A percentile compares a stretch with the other conserved stretches of the same genome.
Conservation (phyloP, 495 filamentous ascomycete species). For the Achaetomiella virescens region DNA sequence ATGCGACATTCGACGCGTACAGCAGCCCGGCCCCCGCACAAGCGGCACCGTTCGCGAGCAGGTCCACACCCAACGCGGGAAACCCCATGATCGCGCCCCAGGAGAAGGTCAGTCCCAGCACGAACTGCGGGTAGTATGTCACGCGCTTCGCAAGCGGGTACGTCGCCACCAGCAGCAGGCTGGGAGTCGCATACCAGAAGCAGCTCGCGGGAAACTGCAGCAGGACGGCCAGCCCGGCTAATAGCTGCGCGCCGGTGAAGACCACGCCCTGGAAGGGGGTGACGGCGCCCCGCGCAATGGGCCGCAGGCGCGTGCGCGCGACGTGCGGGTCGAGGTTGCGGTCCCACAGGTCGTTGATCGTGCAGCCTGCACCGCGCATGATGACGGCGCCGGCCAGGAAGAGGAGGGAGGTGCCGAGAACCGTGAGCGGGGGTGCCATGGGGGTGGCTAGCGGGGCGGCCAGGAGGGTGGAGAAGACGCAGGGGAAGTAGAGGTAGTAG, state of each 20-base stretch:
- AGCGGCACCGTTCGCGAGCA: conserved; percentile 59
- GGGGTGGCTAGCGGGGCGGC: conserved; percentile 56
- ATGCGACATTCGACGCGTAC: conserved; percentile 81
- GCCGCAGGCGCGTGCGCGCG: conserved; percentile 76
- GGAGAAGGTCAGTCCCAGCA: conserved; percentile 87
- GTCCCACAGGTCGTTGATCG: conserved; percentile 98
- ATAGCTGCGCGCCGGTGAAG: conserved; percentile 76
- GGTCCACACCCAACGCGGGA: conserved; percentile 79
- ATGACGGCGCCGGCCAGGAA: conserved; percentile 86
- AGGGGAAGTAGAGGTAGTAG: conserved; percentile 94
- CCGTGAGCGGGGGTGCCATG: conserved; percentile 49
- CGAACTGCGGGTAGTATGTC: conserved; percentile 90
- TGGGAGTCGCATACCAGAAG: conserved; percentile 83
- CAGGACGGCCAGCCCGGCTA: conserved; percentile 74
- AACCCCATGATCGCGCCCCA: conserved; percentile 98
- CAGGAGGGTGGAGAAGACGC: conserved; percentile 79
- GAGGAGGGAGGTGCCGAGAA: conserved; percentile 60
- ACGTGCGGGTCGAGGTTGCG: conserved; percentile 88
- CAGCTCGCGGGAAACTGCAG: conserved; percentile 81
- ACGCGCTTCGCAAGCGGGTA: conserved; percentile 93
- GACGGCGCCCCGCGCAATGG: conserved; percentile 81
- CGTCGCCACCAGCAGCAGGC: conserved; percentile 67
- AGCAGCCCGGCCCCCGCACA: conserved; percentile 63
- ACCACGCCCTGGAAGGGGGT: conserved; percentile 64
- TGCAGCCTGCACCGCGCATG: conserved; percentile 97